phyloP scores from a whole-genome alignment of 2,329 filamentous ascomycete genomes.

The Fusarium virguliforme region DNA sequence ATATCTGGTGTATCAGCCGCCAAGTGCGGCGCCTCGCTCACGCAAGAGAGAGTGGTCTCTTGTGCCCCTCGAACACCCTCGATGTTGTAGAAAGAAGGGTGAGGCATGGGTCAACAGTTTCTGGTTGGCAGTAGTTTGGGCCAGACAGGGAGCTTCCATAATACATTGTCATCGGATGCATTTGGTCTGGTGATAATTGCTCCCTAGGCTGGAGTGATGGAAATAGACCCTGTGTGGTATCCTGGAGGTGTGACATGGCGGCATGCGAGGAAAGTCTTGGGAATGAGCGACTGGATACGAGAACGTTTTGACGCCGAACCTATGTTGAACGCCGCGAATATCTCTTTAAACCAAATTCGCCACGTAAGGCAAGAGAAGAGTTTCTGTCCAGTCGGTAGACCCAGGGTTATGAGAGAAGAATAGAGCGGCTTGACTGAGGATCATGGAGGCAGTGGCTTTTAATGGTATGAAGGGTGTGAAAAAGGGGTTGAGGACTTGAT shows the following conservation, averaged over 20 bases:
- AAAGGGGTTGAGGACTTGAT: neutral
- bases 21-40: neutral
- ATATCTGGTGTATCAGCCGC: neutral
- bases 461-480: neutral
- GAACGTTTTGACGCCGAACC: neutral
- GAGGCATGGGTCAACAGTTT: neutral
- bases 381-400: neutral
- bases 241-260: neutral
- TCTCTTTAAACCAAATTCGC: neutral
- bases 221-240: neutral
- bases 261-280: neutral
- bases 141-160: neutral
- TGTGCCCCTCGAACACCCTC: neutral
- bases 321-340: neutral
- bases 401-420: neutral
- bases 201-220: neutral
- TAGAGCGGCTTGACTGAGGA: neutral
- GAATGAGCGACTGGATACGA: neutral
- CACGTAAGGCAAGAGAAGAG: neutral
- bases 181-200: neutral
- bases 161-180: neutral
- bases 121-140: neutral
- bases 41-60: neutral
- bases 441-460: constrained; percentile 1
- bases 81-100: neutral